phyloP scores from a whole-genome alignment of 257 asterid species.

The Nicotiana tomentosiformis region DNA sequence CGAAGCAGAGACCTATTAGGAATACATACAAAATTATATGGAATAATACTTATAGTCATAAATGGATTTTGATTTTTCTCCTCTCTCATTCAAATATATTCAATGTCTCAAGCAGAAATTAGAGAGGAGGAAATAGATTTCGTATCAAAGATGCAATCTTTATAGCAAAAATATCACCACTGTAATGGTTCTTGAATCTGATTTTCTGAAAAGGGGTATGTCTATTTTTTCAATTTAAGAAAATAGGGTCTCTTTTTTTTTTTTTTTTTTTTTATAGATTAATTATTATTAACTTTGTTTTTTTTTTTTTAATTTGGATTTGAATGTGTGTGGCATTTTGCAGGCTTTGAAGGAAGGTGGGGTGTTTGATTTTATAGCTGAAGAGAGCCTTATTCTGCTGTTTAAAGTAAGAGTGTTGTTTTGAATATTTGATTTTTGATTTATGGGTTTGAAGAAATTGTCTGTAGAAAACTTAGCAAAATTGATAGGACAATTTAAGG shows the following conservation, averaged over 20 bases:
- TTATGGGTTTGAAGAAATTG: slow-evolving; percentile 29
- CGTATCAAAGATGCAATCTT: background rate
- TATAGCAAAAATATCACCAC: background rate
- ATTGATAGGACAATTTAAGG: slow-evolving; percentile 13
- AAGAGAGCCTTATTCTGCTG: slow-evolving; percentile 23
- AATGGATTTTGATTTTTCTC: background rate
- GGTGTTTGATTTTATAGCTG: slow-evolving; percentile 54
- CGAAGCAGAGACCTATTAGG: background rate
- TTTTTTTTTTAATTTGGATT: slow-evolving; percentile 16
- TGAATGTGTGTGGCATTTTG: slow-evolving; percentile 21
- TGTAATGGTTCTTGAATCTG: background rate
- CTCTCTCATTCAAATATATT: background rate
- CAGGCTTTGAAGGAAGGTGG: slow-evolving; percentile 55
- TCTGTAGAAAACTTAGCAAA: slow-evolving; percentile 16
- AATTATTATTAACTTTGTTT: too few species aligned
- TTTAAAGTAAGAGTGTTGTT: slow-evolving; percentile 4
- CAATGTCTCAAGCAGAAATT: background rate
- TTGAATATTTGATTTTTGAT: slow-evolving; percentile 21
- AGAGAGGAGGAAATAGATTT: background rate
- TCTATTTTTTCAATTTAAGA: background rate
- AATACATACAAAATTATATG: background rate
- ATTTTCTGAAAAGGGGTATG: background rate
- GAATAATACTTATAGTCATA: background rate
- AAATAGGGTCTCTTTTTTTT: background rate
- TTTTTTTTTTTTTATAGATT: too few species aligned